Base-by-base conservation (phyloP, 768 basidiomycete species). In the Lactifluus echinatus region DNA sequence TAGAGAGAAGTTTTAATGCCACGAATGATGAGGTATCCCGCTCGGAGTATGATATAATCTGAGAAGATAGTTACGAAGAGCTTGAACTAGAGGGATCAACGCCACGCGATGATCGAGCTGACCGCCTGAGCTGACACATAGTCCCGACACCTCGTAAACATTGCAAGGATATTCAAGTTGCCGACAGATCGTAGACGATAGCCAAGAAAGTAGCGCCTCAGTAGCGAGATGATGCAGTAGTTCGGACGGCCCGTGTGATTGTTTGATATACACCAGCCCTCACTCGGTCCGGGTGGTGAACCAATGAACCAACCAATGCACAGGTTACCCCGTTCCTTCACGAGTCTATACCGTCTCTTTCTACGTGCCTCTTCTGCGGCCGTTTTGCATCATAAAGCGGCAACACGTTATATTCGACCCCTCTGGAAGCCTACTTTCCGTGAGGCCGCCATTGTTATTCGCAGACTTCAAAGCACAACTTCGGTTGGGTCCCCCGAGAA, bases 371-470 rank as follows among this genome's bases (percentile, higher is more conserved):
- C 54, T 6, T 61, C 63, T 14, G 56, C 53, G 7, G 29, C 63
- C 10, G 63, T 63, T 15, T 26, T 63, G 8, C 53, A 63, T 53
- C 60, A 63, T n/a, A 31, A 19, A 24, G 28, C 21, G 11, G 63
- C 52, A 17, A 62, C 36, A 23, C 56, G 56, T 10, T 4, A 57
- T 24, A 21, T 62, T 28, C 56, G 56, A 40, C 23, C 29, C 8
- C 48, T 63, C 19, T 63, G 60, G 60, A 53, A 43, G 5, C 56
- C 60, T 23, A 42, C 55, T 2, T 63, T 63, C 40, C 55, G 51
- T 4, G 56, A 63, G 31, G 63, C 63, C 5, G 56, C 56, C 6
- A 43, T 37, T 0, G 53, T 63, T 15, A 33, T 48, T 4, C 52
- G 10, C 46, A 61, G 36, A 53, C 45, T 53, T 24, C 50, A 61